A percentile compares a stretch with the other conserved stretches of the same genome.
These are phyloP conservation scores for Cyberlindnera subsufficiens DNA, from an alignment of 805 yeast species.

Conservation along the genomic window DNA sequence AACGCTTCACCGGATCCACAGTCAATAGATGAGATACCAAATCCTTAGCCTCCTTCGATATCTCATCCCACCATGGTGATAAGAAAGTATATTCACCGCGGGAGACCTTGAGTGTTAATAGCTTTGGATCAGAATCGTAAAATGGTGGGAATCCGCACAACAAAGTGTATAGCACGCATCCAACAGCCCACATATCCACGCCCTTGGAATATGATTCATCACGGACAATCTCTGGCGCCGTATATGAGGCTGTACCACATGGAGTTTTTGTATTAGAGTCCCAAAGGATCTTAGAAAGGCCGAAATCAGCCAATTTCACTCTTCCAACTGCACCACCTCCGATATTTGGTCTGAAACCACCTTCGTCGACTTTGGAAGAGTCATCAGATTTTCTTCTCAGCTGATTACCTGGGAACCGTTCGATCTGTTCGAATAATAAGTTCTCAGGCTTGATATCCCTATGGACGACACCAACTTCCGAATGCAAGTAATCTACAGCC, in stretches of 20 bases:
- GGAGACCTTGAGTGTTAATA: conserved; percentile 60
- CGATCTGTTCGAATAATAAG: conserved; percentile 58
- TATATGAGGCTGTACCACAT: conserved; percentile 97
- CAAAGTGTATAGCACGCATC: conserved; percentile 90
- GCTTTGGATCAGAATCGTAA: conserved; percentile 74
- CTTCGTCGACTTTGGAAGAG: conserved; percentile 75
- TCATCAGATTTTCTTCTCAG: conserved; percentile 60
- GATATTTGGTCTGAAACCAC: conserved; percentile 66
- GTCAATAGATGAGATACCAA: conserved; percentile 72
- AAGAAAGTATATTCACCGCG: conserved; percentile 68
- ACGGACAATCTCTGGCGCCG: conserved; percentile 96
- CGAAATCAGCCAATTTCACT: conserved; percentile 93
- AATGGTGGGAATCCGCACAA: conserved; percentile 98
- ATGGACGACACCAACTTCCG: conserved; percentile 72
- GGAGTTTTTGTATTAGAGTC: conserved; percentile 83
- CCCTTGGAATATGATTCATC: conserved; percentile 90
- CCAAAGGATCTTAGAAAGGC: conserved; percentile 86
- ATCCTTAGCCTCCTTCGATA: conserved; percentile 84
- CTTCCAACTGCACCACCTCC: conserved; percentile 93
- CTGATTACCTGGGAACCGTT: conserved; percentile 35
- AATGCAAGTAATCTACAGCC: conserved; percentile 66
- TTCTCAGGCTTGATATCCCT: conserved; percentile 83
- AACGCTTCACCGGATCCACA: conserved; percentile 76
- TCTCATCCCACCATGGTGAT: conserved; percentile 87
- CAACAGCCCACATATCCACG: conserved; percentile 99